Conservation (phyloP, 108 stramenopile genomes). For the Cylindrotheca fusiformis region DNA sequence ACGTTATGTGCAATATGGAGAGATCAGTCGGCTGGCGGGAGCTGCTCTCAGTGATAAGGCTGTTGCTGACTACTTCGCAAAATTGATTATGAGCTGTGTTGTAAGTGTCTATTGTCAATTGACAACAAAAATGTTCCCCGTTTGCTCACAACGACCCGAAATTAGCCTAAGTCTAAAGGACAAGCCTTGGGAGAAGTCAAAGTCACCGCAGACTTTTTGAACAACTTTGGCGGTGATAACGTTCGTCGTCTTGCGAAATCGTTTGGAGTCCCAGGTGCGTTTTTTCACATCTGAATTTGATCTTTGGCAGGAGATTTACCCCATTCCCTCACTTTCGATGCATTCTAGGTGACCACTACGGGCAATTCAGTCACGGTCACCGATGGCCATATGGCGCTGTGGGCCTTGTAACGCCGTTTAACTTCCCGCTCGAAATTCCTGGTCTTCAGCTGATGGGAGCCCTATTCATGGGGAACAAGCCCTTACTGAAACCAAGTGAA, state of each 20-base stretch:
- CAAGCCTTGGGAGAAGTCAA: conserved; percentile 91
- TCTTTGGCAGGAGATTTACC: too few species aligned
- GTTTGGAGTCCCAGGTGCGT: not conserved
- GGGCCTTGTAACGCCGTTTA: conserved; percentile 94
- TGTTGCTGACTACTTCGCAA: conserved; percentile 87
- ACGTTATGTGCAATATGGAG: conserved; percentile 86
- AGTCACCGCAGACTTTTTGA: conserved; percentile 83
- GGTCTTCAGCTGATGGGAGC: conserved; percentile 97
- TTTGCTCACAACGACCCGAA: too few species aligned
- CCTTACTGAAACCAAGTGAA: conserved; percentile 83
- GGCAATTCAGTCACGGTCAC: conserved; percentile 91
- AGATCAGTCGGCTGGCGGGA: conserved; percentile 82
- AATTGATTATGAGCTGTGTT: conserved; percentile 87
- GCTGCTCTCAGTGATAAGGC: conserved; percentile 67
- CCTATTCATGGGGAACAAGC: conserved; percentile 98
- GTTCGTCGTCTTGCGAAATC: conserved; percentile 85
- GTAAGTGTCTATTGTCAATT: too few species aligned
- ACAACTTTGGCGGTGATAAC: conserved; percentile 92
- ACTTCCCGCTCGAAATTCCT: conserved; percentile 95
- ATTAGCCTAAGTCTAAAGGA: conserved; percentile 83
- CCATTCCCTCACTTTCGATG: too few species aligned
- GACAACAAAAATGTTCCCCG: too few species aligned
- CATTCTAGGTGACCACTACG: conserved; percentile 89
- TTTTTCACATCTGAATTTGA: too few species aligned
- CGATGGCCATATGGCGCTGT: conserved; percentile 97